phyloP scores from a whole-genome alignment of 306 rosid genomes.

The Myrica gale region DNA sequence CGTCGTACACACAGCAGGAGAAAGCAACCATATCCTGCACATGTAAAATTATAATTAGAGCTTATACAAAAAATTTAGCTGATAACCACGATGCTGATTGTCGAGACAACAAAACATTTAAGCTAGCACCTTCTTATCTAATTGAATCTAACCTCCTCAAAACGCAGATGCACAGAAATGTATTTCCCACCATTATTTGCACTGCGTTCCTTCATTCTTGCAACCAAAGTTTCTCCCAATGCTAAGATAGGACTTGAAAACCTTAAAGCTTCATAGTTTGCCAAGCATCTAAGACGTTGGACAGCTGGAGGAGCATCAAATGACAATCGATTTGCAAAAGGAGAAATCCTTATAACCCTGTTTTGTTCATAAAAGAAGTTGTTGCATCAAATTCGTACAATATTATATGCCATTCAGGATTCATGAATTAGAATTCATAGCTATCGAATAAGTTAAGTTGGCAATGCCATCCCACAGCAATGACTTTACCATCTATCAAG shows the following conservation, averaged over 20 bases:
- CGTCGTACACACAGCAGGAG: constrained; percentile 94
- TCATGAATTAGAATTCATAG: not conserved
- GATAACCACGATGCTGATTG: constrained; percentile 14
- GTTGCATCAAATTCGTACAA: no score
- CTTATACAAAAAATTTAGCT: constrained; percentile 26
- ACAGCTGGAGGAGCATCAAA: constrained; percentile 93
- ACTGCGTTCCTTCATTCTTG: constrained; percentile 84
- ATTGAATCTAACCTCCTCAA: constrained; percentile 78
- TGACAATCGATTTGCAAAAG: constrained; percentile 93
- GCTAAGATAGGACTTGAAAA: constrained; percentile 66
- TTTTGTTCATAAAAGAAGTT: constrained; percentile 8
- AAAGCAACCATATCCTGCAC: constrained; percentile 98
- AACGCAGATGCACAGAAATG: constrained; percentile 94
- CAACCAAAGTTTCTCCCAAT: constrained; percentile 74
- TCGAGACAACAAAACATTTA: constrained; percentile 13
- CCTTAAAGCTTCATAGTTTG: constrained; percentile 81
- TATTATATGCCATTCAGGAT: not conserved
- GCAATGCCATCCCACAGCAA: constrained; percentile 3
- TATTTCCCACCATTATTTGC: constrained; percentile 78
- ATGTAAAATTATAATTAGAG: constrained; percentile 23
- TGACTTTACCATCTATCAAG: not conserved
- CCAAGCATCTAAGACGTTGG: constrained; percentile 89
- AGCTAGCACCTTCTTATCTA: constrained; percentile 3
- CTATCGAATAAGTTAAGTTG: not conserved
- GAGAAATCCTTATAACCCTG: constrained; percentile 96